These are phyloP conservation scores for Blastobotrys illinoisensis DNA, from an alignment of 1,139 yeast species.

Conservation along the genomic window DNA sequence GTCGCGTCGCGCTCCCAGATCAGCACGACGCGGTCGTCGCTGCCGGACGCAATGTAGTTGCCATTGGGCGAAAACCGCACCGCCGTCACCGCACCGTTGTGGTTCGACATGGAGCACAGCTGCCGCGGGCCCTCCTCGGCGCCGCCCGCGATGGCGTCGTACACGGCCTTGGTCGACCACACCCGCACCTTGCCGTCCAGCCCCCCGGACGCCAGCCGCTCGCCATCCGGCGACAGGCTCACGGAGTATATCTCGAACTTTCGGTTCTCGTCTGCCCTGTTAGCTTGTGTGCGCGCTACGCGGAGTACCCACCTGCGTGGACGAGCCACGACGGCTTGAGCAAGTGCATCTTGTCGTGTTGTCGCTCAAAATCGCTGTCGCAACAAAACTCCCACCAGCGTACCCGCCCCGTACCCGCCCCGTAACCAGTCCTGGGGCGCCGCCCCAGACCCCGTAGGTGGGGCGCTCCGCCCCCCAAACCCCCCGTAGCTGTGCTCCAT, in stretches of 20 bases:
- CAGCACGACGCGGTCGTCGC: slow-evolving; percentile 85
- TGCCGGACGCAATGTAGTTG: slow-evolving; percentile 83
- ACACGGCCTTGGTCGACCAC: slow-evolving; percentile 70
- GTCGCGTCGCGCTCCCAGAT: slow-evolving; percentile 91
- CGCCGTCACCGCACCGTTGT: slow-evolving; percentile 82
- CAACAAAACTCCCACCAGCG: no score
- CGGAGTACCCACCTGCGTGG: slow-evolving; percentile 54
- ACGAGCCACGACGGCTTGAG: slow-evolving; percentile 82
- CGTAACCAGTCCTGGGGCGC: no score
- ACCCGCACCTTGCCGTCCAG: slow-evolving; percentile 88
- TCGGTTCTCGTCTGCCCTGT: slow-evolving; percentile 58
- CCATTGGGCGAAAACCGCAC: slow-evolving; percentile 92
- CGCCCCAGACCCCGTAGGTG: no score
- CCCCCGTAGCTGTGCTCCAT: no score
- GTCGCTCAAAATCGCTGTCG: no score
- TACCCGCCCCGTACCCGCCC: no score
- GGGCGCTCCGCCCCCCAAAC: no score
- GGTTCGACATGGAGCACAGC: slow-evolving; percentile 36
- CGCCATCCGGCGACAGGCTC: slow-evolving; percentile 74
- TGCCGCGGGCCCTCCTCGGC: slow-evolving; percentile 21
- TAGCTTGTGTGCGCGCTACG: no score
- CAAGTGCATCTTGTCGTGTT: slow-evolving; percentile 61
- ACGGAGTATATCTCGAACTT: slow-evolving; percentile 82
- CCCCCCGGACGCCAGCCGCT: slow-evolving; percentile 89
- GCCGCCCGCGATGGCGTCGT: slow-evolving; percentile 31